These are phyloP conservation scores for Verticillium tricorpus DNA, from an alignment of 2,329 filamentous ascomycete species.

Conservation along the genomic window DNA sequence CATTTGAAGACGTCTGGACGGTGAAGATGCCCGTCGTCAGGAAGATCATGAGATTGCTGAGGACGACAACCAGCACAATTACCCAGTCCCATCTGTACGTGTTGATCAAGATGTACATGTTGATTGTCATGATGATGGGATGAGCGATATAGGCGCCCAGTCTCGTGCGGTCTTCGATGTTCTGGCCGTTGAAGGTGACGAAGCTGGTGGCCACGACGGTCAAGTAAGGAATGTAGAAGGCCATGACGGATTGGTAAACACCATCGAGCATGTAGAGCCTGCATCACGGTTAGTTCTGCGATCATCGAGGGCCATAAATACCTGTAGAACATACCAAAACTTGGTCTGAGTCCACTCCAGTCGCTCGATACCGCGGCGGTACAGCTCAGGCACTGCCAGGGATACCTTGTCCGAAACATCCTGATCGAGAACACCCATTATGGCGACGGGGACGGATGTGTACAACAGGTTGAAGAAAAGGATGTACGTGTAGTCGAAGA, in stretches of 20 bases:
- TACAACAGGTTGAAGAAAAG: constrained; percentile 95
- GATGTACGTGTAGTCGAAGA: constrained; percentile 98
- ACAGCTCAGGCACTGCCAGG: constrained; percentile 89
- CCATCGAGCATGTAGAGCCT: constrained; percentile 95
- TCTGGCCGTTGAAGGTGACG: constrained; percentile 66
- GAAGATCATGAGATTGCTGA: constrained; percentile 86
- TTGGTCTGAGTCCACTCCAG: constrained; percentile 94
- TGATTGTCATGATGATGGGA: constrained; percentile 82
- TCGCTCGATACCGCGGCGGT: constrained; percentile 90
- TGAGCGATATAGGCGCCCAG: constrained; percentile 86
- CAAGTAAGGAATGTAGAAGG: constrained; percentile 89
- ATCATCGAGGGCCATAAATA: not conserved
- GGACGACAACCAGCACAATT: constrained; percentile 72
- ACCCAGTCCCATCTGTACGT: constrained; percentile 99
- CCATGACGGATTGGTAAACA: constrained; percentile 88
- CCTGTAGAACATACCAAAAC: constrained; percentile 70
- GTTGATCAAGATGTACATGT: constrained; percentile 92
- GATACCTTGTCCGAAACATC: constrained; percentile 94
- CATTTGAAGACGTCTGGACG: constrained; percentile 39
- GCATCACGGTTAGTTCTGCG: constrained; percentile 21
- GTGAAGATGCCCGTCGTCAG: constrained; percentile 93
- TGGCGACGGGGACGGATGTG: constrained; percentile 87
- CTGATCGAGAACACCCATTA: constrained; percentile 96
- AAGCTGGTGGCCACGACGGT: constrained; percentile 67
- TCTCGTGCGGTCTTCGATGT: constrained; percentile 73